A percentile compares a stretch with the other conserved stretches of the same genome.
phyloP scores from a whole-genome alignment of 345 rosid species.

The Leavenworthia alabamica region DNA sequence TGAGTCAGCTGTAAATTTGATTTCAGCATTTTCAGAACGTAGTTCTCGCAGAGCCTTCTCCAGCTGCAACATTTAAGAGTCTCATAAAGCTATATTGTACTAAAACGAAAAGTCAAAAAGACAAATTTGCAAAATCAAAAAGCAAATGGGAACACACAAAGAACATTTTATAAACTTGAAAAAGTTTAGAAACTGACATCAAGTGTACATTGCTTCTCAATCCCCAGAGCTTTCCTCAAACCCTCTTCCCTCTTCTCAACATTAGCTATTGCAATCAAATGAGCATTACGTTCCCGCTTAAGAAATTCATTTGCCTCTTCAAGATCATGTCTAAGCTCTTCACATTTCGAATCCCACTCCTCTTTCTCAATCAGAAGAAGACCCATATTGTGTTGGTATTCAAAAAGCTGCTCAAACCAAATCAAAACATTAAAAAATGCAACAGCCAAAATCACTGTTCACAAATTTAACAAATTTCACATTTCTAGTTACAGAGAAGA shows the following conservation, averaged over 20 bases:
- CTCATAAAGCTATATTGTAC: background rate
- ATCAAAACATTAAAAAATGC: background rate
- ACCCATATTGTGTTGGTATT: slow-evolving; percentile 91
- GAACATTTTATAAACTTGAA: background rate
- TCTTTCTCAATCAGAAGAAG: slow-evolving; percentile 87
- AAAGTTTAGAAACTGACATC: slow-evolving; percentile 52
- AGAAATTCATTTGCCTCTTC: slow-evolving; percentile 56
- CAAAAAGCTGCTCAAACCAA: slow-evolving; percentile 54
- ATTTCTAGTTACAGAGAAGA: background rate
- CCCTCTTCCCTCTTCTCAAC: slow-evolving; percentile 81
- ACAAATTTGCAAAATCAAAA: background rate
- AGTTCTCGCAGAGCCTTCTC: slow-evolving; percentile 81
- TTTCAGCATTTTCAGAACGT: slow-evolving; percentile 83
- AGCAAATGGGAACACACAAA: background rate
- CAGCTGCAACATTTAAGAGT: slow-evolving; percentile 41
- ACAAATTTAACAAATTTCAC: background rate
- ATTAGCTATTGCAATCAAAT: slow-evolving; percentile 59
- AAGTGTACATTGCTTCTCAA: slow-evolving; percentile 80
- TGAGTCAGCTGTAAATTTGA: slow-evolving; percentile 87
- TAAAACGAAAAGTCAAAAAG: background rate
- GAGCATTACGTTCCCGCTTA: slow-evolving; percentile 66
- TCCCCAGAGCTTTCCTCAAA: slow-evolving; percentile 82
- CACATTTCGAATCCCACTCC: slow-evolving; percentile 69
- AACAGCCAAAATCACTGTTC: background rate
- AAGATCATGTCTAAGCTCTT: slow-evolving; percentile 52